Evolutionary conservation across 73 alveolate species (phyloP), one percentile per base, ranked within the genome.

Genomic region (Stentor roeselii): DNA sequence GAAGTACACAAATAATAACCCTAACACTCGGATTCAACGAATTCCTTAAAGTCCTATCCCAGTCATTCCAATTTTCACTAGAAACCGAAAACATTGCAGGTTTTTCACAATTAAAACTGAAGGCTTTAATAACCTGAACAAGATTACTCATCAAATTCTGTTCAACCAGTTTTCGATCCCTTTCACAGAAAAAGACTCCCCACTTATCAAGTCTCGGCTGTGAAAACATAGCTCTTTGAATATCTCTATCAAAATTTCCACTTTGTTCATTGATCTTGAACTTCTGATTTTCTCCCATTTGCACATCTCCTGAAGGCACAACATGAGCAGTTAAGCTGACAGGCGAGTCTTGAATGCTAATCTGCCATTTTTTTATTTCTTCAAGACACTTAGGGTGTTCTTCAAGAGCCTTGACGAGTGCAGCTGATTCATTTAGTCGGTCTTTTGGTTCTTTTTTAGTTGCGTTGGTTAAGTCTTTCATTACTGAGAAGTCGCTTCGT

Each of bases 391-490:
- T 89, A 37, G 92, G 90, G 60, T 90, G 84, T 61, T 86, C 87
- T 0, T 92, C 87, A 32, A 94, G 89, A 59, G 86, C 89, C 60
- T 86, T 31, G n/a, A 97, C 86, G 42, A 97, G 94, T 50, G 91
- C 86, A 59, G 90, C 90, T 75, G 97, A 97, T 82, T 95, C 96
- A 39, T 90, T 84, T 80, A 94, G 85, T 92, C 97, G 93, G 75
- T 83, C 88, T 50, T 87, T 88, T 6, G 98, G 95, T 38, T 88
- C 88, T 34, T 94, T 87, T 82, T 93, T 92, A 21, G 99, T 97
- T 3, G 95, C 91, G 21, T 86, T 85, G 74, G 94, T 91, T 42
- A 93, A 86, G 21, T 87, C 90, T 75, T 89, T 93, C 95, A 93
- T 93, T 61, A 86, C 67, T 39, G 86, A 85, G 85, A 88, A 84